Percentiles rank a stretch among this genome's conserved stretches.
Conservation (phyloP, 2,329 filamentous ascomycete species). For the Ophiobolus disseminans region DNA sequence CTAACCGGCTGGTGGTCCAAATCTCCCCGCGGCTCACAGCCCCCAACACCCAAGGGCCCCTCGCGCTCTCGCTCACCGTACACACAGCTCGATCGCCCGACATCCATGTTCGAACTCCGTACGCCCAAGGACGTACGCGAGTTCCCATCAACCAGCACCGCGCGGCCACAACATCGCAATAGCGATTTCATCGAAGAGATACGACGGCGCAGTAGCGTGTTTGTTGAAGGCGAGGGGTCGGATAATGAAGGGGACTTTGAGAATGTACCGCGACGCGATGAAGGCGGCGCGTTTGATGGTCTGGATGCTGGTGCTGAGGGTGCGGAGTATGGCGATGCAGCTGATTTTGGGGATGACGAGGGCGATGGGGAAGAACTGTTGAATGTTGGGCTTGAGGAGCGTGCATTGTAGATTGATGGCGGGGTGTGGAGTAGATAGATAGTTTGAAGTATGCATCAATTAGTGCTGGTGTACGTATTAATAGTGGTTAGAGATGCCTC, state of each 20-base stretch:
- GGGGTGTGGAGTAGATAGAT: too few relatives aligned
- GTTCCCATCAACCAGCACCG: constrained; percentile 19
- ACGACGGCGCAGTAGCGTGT: constrained; percentile 55
- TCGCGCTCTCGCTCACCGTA: constrained; percentile 15
- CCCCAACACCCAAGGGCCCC: constrained; percentile 5
- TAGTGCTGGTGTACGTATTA: too few relatives aligned
- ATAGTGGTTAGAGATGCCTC: too few relatives aligned
- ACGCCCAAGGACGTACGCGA: constrained; percentile 31
- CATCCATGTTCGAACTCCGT: constrained; percentile 48
- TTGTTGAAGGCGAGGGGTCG: constrained; percentile 52
- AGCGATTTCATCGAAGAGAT: constrained; percentile 53
- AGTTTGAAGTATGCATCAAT: too few relatives aligned
- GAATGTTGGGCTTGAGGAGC: constrained; percentile 16
- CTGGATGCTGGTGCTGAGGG: constrained; percentile 16
- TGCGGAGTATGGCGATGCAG: constrained; percentile 18
- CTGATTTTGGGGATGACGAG: constrained; percentile 32
- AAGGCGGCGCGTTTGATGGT: constrained; percentile 11
- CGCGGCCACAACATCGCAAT: constrained; percentile 11
- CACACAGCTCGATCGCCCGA: constrained; percentile 35
- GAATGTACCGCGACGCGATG: constrained; percentile 4
- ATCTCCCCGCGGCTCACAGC: constrained; percentile 25
- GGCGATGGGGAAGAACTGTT: constrained; percentile 20
- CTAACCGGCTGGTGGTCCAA: constrained; percentile 49
- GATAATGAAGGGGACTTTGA: constrained; percentile 7
- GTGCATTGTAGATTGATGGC: constrained; percentile 8